These are phyloP conservation scores for Petunia axillaris DNA, from an alignment of 257 asterid species.

Conservation along the genomic window DNA sequence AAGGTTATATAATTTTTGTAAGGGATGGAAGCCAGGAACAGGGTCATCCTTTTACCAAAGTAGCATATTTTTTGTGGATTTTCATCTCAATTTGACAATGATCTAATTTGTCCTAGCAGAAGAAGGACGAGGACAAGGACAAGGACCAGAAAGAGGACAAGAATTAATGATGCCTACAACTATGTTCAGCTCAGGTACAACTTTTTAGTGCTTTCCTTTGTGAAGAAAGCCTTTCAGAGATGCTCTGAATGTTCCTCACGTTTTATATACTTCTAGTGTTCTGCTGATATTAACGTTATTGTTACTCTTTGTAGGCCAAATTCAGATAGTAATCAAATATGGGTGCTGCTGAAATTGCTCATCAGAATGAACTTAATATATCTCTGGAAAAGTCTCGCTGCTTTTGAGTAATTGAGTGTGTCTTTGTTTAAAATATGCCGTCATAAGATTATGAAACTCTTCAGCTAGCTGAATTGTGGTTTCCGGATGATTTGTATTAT, in stretches of 20 bases:
- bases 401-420: neutral
- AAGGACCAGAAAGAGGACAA: constrained; percentile 62
- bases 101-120: constrained; percentile 40
- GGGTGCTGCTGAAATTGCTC: constrained; percentile 21
- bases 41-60: neutral
- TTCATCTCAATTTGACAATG: neutral
- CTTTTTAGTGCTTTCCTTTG: neutral
- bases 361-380: neutral
- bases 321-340: neutral
- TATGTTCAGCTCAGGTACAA: constrained; percentile 21
- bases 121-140: constrained; percentile 65
- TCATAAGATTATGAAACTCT: constrained; percentile 14
- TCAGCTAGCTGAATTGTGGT: constrained; percentile 16
- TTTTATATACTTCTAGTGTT: neutral
- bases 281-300: neutral
- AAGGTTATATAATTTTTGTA: neutral
- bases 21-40: neutral
- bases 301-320: constrained; percentile 6
- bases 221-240: neutral
- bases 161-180: constrained; percentile 46
- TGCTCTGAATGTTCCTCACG: neutral
- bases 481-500: constrained; percentile 10
- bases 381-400: neutral
- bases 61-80: neutral
- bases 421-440: neutral